Evolutionary conservation across 768 basidiomycete genomes (phyloP).

Genomic region (Calocybe cyanea): DNA sequence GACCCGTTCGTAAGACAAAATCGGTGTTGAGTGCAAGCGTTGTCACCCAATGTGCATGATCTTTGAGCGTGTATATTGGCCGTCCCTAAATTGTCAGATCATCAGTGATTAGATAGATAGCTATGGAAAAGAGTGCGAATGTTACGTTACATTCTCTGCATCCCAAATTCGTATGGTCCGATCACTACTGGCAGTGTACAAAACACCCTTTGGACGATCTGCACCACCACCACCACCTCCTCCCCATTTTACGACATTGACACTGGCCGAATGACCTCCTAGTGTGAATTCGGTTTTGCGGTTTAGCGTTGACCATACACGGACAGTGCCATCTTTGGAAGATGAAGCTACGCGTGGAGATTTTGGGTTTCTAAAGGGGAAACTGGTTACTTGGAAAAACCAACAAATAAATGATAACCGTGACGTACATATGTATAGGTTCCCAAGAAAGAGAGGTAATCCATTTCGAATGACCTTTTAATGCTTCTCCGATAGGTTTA

Average conservation of each 20-base stretch:
- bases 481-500: conserved; percentile 80
- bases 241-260: conserved; percentile 96
- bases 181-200: conserved; percentile 96
- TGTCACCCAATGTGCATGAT: conserved; percentile 99
- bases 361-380: conserved; percentile 56
- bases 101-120: conserved; percentile 1
- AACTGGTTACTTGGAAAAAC: not conserved
- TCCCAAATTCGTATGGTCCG: conserved; percentile 95
- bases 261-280: conserved; percentile 90
- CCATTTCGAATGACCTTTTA: conserved; percentile 96
- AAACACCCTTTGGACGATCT: conserved; percentile 59
- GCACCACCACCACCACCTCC: too few relatives aligned
- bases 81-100: conserved; percentile 57
- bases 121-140: not conserved
- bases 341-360: conserved; percentile 88
- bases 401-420: not conserved
- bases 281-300: conserved; percentile 78
- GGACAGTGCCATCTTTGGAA: conserved; percentile 93
- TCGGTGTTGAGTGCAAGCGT: conserved; percentile 95
- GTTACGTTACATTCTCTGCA: conserved; percentile 57
- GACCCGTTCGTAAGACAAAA: conserved; percentile 90
- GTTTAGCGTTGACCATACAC: conserved; percentile 83
- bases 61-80: conserved; percentile 79
- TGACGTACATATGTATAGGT: conserved; percentile 77
- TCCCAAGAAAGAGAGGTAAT: conserved; percentile 95